Conservation (phyloP, 192 early-diverging fungal genomes). For the Glomus cerebriforme region DNA sequence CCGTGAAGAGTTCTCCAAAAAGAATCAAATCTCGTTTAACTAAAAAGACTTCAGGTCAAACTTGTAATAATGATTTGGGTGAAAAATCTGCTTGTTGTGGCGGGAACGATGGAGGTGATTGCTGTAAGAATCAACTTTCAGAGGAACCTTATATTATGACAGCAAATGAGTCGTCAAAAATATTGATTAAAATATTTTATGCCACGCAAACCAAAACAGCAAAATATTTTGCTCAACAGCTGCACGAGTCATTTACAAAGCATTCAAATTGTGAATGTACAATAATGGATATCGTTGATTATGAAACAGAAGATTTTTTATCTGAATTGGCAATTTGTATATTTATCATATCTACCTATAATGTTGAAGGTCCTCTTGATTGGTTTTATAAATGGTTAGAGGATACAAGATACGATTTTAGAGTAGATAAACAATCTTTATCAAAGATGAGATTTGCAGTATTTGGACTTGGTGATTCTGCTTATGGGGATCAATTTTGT, state of each 20-base stretch:
- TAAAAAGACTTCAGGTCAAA: not conserved
- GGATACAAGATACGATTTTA: conserved; percentile 62
- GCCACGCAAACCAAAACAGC: conserved; percentile 59
- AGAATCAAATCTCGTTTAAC: not conserved
- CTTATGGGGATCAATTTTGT: conserved; percentile 63
- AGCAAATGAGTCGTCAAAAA: not conserved
- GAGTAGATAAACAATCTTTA: conserved; percentile 57
- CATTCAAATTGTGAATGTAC: conserved; percentile 35
- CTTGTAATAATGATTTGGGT: not conserved
- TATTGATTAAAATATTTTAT: conserved; percentile 56
- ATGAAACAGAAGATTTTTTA: conserved; percentile 64
- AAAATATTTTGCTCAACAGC: conserved; percentile 49
- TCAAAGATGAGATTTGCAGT: conserved; percentile 61
- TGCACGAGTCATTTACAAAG: conserved; percentile 38
- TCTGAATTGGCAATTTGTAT: conserved; percentile 55
- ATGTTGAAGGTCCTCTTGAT: conserved; percentile 67
- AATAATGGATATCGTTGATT: conserved; percentile 61
- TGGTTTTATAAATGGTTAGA: conserved; percentile 71
- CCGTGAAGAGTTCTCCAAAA: not conserved
- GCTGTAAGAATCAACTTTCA: not conserved
- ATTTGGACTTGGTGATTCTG: conserved; percentile 73
- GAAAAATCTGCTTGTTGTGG: not conserved
- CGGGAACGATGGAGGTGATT: not conserved
- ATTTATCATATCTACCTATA: conserved; percentile 68
- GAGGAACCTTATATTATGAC: not conserved